Evolutionary conservation across 2,329 filamentous ascomycete genomes (phyloP).

Genomic region (Fusarium sp.): DNA sequence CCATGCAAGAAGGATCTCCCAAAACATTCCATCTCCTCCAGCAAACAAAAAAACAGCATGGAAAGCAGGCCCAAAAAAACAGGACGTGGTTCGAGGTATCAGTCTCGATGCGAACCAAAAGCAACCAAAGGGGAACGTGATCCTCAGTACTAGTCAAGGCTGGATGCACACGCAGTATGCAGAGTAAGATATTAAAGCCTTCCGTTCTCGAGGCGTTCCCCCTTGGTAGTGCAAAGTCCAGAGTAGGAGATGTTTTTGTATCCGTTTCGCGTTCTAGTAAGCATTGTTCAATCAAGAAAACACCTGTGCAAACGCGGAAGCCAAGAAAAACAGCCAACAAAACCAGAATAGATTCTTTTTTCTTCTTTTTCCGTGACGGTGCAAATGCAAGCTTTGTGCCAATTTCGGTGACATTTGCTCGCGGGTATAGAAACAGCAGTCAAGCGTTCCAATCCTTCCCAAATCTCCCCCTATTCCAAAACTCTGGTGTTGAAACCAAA

Average conservation of each 20-base stretch:
- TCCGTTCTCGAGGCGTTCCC: conserved; percentile 1
- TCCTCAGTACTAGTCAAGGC: conserved; percentile 16
- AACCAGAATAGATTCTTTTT: conserved; percentile 37
- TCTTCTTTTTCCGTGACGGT: conserved; percentile 37
- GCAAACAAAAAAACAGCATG: conserved; percentile 38
- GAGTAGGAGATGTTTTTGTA: conserved; percentile 39
- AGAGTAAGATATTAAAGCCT: conserved; percentile 13
- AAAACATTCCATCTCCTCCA: conserved; percentile 33
- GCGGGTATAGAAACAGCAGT: conserved; percentile 38
- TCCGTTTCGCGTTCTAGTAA: conserved; percentile 42
- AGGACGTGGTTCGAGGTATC: conserved; percentile 37
- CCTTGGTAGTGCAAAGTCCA: conserved; percentile 20
- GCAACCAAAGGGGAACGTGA: conserved; percentile 7
- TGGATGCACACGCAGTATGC: conserved; percentile 37
- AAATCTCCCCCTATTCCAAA: conserved; percentile 8
- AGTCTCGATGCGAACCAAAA: conserved; percentile 41
- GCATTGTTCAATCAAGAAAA: conserved; percentile 39
- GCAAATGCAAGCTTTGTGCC: conserved; percentile 32
- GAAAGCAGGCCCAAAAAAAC: conserved; percentile 32
- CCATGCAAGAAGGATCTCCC: conserved; percentile 43
- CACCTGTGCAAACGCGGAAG: conserved; percentile 36
- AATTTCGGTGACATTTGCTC: conserved; percentile 41
- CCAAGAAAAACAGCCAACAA: conserved; percentile 34
- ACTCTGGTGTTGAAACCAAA: conserved; percentile 34
- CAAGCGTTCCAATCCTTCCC: conserved; percentile 39